These are phyloP conservation scores for Penicillium expansum DNA, from an alignment of 2,329 filamentous ascomycete species.

Conservation along the genomic window DNA sequence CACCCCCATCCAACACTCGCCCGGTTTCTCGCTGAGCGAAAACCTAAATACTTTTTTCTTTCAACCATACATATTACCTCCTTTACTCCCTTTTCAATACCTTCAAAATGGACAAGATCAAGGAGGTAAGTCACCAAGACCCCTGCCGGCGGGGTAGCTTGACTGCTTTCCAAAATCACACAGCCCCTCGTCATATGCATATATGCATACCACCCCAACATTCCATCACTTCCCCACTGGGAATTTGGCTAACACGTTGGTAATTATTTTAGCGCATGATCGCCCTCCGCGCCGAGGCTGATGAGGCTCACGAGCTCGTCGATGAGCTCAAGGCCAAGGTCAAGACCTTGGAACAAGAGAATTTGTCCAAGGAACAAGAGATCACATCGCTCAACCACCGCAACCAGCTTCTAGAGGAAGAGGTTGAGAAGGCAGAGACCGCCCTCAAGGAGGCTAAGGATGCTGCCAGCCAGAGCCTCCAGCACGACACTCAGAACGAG, in stretches of 20 bases:
- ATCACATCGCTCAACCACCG: conserved; percentile 95
- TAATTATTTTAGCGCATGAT: conserved; percentile 78
- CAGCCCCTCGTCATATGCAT: conserved; percentile 20
- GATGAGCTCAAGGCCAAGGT: conserved; percentile 85
- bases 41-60: conserved; percentile 35
- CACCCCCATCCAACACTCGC: conserved; percentile 11
- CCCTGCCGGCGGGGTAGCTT: conserved; percentile 43
- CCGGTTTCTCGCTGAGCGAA: conserved; percentile 40
- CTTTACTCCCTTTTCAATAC: conserved; percentile 27
- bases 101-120: conserved; percentile 77
- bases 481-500: conserved; percentile 88
- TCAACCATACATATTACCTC: conserved; percentile 28
- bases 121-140: conserved; percentile 65
- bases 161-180: conserved; percentile 26
- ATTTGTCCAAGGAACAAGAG: conserved; percentile 94
- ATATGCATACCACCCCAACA: conserved; percentile 6
- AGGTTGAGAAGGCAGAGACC: conserved; percentile 89
- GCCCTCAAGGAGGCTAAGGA: conserved; percentile 84
- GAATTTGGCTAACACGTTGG: conserved; percentile 10
- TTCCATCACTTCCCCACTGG: conserved; percentile 18
- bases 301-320: conserved; percentile 74
- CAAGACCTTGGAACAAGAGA: conserved; percentile 92
- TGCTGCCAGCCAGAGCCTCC: conserved; percentile 73
- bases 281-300: conserved; percentile 88
- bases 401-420: conserved; percentile 82